Conservation (phyloP, 106 monocot genomes). For the Agapanthus africanus region DNA sequence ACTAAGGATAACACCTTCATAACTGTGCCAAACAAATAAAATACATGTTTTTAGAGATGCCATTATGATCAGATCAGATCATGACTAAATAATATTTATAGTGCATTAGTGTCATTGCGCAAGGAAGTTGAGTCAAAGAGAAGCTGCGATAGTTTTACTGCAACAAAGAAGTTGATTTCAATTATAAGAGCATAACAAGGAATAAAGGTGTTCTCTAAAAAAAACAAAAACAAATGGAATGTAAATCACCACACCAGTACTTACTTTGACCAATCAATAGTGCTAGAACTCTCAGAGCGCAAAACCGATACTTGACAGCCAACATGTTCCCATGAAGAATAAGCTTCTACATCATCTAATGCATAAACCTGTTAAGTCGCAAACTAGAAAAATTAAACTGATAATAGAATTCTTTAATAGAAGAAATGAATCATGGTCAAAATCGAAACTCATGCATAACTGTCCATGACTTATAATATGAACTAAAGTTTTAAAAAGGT, state of each 20-base stretch:
- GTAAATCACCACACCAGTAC: slow-evolving; percentile 5
- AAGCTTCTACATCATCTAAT: slow-evolving; percentile 44
- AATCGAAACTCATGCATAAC: too few species aligned
- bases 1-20: slow-evolving; percentile 66
- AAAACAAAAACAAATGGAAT: neutral
- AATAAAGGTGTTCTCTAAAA: neutral
- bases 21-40: slow-evolving; percentile 38
- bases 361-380: slow-evolving; percentile 50
- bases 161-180: neutral
- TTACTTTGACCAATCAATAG: slow-evolving; percentile 80
- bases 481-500: neutral
- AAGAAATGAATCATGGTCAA: neutral
- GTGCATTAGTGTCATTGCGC: neutral
- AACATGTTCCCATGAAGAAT: slow-evolving; percentile 36
- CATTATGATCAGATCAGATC: neutral
- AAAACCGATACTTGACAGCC: slow-evolving; percentile 40
- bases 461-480: too few species aligned
- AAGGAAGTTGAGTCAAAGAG: neutral
- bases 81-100: neutral
- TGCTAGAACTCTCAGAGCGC: slow-evolving; percentile 6
- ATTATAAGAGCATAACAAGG: neutral
- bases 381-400: neutral
- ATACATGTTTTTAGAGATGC: neutral
- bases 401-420: neutral
- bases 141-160: neutral